Evolutionary conservation across 208 protist genomes (phyloP).

Genomic region (Phytomonas sp.): DNA sequence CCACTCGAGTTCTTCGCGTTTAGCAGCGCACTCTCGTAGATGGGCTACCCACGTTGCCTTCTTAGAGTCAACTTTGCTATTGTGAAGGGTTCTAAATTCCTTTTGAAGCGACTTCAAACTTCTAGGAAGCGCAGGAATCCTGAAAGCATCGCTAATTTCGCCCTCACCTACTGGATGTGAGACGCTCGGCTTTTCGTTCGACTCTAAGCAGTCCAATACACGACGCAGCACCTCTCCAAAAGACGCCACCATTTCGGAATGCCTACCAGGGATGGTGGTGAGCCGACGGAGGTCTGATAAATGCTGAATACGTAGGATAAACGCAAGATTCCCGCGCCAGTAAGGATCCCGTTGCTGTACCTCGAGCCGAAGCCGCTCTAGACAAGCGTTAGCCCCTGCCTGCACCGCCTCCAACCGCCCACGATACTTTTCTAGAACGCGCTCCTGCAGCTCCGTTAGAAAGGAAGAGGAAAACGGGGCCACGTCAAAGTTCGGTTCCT

Average conservation of each 20-base stretch:
- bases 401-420: slow-evolving; percentile 1
- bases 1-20: slow-evolving; percentile 33
- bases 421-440: slow-evolving; percentile 6
- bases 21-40: slow-evolving; percentile 3
- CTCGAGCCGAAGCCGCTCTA: background rate
- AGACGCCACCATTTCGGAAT: background rate
- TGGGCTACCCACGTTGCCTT: background rate
- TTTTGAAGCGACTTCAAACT: background rate
- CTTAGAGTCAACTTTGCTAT: background rate
- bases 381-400: slow-evolving; percentile 1
- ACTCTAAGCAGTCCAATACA: background rate
- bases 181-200: background rate
- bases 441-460: background rate
- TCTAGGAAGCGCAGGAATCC: background rate
- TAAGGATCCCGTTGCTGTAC: background rate
- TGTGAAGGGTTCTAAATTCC: background rate
- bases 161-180: background rate
- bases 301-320: background rate
- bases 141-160: background rate
- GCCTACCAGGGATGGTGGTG: background rate
- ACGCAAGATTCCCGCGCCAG: background rate
- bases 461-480: background rate
- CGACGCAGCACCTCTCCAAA: background rate
- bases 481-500: background rate
- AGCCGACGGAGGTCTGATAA: background rate